A percentile compares a stretch with the other conserved stretches of the same genome.
Evolutionary conservation across 768 basidiomycete genomes (phyloP).

Genomic region (Clavulina sp.): DNA sequence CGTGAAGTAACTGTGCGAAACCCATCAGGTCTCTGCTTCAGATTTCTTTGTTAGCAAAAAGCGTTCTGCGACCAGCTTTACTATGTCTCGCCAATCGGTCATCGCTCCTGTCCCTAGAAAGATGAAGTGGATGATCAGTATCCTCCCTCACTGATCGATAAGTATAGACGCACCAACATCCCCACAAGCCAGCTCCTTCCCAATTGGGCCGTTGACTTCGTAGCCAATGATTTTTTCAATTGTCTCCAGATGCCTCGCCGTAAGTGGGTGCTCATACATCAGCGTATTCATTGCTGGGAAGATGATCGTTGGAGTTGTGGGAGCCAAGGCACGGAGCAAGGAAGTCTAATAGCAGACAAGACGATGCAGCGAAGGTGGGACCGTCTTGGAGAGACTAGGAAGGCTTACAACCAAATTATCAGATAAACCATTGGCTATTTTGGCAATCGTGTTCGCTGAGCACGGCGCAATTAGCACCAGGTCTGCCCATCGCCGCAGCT

Average conservation of each 20-base stretch:
- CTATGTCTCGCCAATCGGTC: constrained; percentile 91
- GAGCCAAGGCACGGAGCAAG: constrained; percentile 64
- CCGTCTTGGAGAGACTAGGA: not conserved
- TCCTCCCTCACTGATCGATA: not conserved
- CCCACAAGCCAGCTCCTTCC: constrained; percentile 78
- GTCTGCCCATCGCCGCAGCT: constrained; percentile 67
- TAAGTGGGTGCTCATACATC: constrained; percentile 93
- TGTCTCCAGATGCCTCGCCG: constrained; percentile 60
- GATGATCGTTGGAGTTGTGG: constrained; percentile 70
- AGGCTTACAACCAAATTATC: constrained; percentile 69
- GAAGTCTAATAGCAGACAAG: constrained; percentile 24
- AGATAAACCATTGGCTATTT: constrained; percentile 74
- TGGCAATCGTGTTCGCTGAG: constrained; percentile 90
- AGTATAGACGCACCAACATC: constrained; percentile 48
- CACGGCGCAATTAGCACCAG: constrained; percentile 89
- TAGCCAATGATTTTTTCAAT: constrained; percentile 67
- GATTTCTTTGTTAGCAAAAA: not conserved
- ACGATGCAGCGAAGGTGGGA: not conserved
- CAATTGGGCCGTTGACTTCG: constrained; percentile 68
- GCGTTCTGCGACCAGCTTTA: constrained; percentile 43
- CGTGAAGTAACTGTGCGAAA: no score
- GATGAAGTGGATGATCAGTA: not conserved
- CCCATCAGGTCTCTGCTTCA: not conserved
- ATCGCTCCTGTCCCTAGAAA: constrained; percentile 72
- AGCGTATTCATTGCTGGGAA: constrained; percentile 99